These are phyloP conservation scores for Xylaria bambusicola DNA, from an alignment of 495 filamentous ascomycete species.

Conservation along the genomic window DNA sequence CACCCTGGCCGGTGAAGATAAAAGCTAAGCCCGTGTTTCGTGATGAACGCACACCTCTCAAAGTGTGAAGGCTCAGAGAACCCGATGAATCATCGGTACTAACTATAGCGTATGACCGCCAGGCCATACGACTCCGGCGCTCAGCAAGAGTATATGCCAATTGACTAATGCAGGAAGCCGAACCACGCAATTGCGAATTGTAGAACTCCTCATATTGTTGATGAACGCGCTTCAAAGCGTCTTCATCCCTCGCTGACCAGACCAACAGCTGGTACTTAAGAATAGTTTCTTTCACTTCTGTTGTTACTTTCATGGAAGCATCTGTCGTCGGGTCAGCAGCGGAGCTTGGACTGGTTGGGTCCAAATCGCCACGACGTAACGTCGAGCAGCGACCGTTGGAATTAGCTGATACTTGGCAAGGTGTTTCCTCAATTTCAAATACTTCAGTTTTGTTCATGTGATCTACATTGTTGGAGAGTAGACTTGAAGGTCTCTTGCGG, in stretches of 20 bases:
- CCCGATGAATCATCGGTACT: background rate
- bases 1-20: conserved; percentile 43
- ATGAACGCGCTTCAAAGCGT: conserved; percentile 17
- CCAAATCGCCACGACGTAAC: too few species aligned
- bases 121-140: conserved; percentile 28
- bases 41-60: background rate
- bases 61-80: background rate
- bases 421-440: too few species aligned
- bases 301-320: too few species aligned
- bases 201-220: background rate
- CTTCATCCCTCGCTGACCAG: conserved; percentile 18
- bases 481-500: too few species aligned
- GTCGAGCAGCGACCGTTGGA: too few species aligned
- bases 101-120: conserved; percentile 3
- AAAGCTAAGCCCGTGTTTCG: conserved; percentile 26
- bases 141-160: conserved; percentile 33
- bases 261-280: conserved; percentile 20
- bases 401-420: too few species aligned
- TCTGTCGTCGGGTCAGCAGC: too few species aligned
- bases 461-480: too few species aligned
- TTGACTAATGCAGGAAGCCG: conserved; percentile 11
- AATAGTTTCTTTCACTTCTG: too few species aligned
- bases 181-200: background rate
- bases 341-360: too few species aligned
- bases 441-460: too few species aligned